Conservation (phyloP, 2,329 filamentous ascomycete genomes). For the Plectosphaerella sp. region DNA sequence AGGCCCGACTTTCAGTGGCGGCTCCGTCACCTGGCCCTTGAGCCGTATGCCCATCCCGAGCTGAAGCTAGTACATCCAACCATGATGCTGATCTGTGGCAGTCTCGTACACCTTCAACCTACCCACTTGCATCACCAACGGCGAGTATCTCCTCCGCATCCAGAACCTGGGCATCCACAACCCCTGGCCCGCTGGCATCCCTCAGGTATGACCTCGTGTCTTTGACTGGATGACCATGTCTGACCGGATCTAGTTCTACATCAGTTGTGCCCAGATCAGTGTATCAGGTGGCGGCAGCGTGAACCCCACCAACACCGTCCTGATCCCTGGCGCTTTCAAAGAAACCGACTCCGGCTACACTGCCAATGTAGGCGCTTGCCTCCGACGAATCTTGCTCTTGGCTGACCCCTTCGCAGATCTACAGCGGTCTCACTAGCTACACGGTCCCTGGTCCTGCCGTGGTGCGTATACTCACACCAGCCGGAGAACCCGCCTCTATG, state of each 20-base stretch:
- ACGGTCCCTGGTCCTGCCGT: constrained; percentile 4
- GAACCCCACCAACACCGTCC: constrained; percentile 7
- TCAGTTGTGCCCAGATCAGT: constrained; percentile 34
- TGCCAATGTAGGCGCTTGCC: constrained; percentile 29
- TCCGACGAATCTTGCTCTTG: not conserved
- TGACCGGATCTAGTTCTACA: constrained; percentile 36
- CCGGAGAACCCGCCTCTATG: not conserved
- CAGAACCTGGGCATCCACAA: constrained; percentile 59
- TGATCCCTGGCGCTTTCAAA: constrained; percentile 20
- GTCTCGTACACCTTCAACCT: constrained; percentile 30
- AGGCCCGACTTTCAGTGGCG: constrained; percentile 26
- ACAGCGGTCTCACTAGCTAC: constrained; percentile 10
- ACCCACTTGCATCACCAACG: constrained; percentile 46
- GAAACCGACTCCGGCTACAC: constrained; percentile 39
- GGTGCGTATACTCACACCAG: not conserved
- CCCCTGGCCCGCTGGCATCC: constrained; percentile 36
- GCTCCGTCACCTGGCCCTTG: constrained; percentile 23
- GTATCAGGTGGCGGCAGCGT: constrained; percentile 14
- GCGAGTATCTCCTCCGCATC: constrained; percentile 54
- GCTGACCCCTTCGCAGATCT: constrained; percentile 2
- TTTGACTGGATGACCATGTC: not conserved
- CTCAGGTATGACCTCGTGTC: constrained; percentile 19
- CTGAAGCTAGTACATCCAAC: not conserved
- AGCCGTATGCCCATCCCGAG: constrained; percentile 14
- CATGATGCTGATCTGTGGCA: not conserved